Evolutionary conservation across 805 yeast genomes (phyloP).

Genomic region (Kazachstania viticola): DNA sequence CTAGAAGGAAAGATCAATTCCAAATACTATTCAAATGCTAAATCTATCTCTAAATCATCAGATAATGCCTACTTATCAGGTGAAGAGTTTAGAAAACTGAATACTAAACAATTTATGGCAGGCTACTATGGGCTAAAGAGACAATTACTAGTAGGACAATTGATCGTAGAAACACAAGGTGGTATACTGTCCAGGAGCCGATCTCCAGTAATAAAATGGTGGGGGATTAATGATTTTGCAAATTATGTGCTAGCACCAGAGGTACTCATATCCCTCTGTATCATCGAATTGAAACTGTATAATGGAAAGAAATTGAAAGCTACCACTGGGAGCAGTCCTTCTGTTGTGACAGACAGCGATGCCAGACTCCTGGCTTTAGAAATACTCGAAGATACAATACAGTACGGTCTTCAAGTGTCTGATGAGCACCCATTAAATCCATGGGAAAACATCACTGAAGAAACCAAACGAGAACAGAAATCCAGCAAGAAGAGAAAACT

Average conservation of each 20-base stretch:
- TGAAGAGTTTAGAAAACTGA: conserved; percentile 35
- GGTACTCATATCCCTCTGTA: conserved; percentile 38
- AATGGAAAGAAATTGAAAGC: neutral
- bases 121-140: conserved; percentile 55
- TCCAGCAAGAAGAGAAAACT: too few species aligned
- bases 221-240: conserved; percentile 47
- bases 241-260: conserved; percentile 56
- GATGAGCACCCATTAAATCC: conserved; percentile 20
- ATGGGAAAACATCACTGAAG: conserved; percentile 15
- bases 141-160: conserved; percentile 38
- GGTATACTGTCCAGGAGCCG: conserved; percentile 22
- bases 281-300: conserved; percentile 31
- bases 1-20: conserved; percentile 37
- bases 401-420: conserved; percentile 32
- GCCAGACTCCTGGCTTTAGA: conserved; percentile 22
- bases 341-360: too few species aligned
- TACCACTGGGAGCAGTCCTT: too few species aligned
- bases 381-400: conserved; percentile 35
- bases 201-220: conserved; percentile 43
- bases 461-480: too few species aligned
- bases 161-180: conserved; percentile 29
- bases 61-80: conserved; percentile 34
- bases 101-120: conserved; percentile 36
- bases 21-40: conserved; percentile 40
- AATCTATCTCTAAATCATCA: conserved; percentile 29